Evolutionary conservation across 1,284 basidiomycete genomes (phyloP), one percentile per base, ranked within the genome.

Genomic region (Sporisorium exsertum): DNA sequence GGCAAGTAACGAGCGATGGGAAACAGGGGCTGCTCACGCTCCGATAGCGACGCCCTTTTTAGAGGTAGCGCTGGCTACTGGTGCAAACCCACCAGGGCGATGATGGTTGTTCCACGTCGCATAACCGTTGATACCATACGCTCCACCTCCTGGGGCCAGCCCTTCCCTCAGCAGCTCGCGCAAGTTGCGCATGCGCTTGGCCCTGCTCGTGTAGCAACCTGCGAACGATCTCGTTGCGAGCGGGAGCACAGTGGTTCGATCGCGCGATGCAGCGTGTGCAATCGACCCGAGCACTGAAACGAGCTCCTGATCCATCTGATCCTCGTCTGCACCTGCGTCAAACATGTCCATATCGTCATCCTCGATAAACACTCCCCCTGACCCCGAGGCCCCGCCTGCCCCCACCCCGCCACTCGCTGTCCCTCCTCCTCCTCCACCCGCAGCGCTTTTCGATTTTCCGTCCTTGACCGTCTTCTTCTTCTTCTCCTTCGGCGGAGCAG

Each of bases 311-410:
- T 84, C 81, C 61, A 84, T 77, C 52, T 82, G 81, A 56, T 76
- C 72, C 47, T 81, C 79, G 33, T 77, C 69, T 7, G 80, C 78
- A 27, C 76, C 71, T 13, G 64, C 61, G 37, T 68, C 61, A 33
- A 72, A 81, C 81, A 84, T 80, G 60, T 83, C 80, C 67, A 70
- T 67, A 35, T 82, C 76, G 32, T 78, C 74, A 40, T 74, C 72
- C 51, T 80, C 73, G 47, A 77, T 66, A 35, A 74, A 61, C 56
- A 63, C 63, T 5, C 60, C 55, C 3, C 55, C 59, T 4, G 37
- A 40, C 15, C 56, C 56, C 3, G 20, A 33, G 10, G 37, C 55
- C 2, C 35, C 55, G 33, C 12, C 32, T 32, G 42, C 54, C 10
- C 49, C 61, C 3, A 43, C 40, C 5, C 46, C 55, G 15, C 64